phyloP scores from a whole-genome alignment of 768 basidiomycete genomes.

The Lenzites betulinus region DNA sequence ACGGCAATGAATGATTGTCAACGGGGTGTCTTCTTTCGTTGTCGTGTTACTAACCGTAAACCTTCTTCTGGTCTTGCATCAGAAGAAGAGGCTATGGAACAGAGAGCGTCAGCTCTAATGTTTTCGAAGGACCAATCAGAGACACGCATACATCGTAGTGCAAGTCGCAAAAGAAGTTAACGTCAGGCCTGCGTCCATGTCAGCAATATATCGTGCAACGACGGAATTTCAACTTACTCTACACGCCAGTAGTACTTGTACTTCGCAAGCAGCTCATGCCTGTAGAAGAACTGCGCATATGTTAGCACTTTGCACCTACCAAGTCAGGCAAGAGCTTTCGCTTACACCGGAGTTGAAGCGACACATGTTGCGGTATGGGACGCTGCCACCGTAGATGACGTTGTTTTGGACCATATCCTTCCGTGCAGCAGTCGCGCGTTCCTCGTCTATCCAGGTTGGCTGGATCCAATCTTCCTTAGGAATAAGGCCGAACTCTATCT shows the following conservation, averaged over 20 bases:
- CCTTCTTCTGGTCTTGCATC: constrained; percentile 58
- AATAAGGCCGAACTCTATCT: constrained; percentile 78
- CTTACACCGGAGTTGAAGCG: constrained; percentile 89
- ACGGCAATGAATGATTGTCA: not conserved
- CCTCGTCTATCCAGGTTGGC: constrained; percentile 70
- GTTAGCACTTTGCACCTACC: not conserved
- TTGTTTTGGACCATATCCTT: constrained; percentile 56
- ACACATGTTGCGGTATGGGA: constrained; percentile 93
- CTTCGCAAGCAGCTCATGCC: constrained; percentile 43
- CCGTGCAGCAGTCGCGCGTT: constrained; percentile 48
- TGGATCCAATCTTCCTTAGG: constrained; percentile 79
- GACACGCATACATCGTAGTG: constrained; percentile 42
- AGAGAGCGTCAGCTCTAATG: not conserved
- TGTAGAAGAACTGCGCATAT: constrained; percentile 51
- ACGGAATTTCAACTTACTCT: constrained; percentile 39
- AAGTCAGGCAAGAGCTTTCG: constrained; percentile 3
- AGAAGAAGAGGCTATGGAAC: constrained; percentile 48
- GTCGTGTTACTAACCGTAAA: constrained; percentile 45
- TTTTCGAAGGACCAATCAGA: too few relatives aligned
- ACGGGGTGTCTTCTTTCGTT: not conserved
- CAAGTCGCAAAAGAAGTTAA: constrained; percentile 61
- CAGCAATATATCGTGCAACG: too few relatives aligned
- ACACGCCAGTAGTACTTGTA: constrained; percentile 54
- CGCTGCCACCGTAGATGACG: constrained; percentile 66
- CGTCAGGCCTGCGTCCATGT: constrained; percentile 43